Conservation (phyloP, 495 filamentous ascomycete species). For the Penicillium turbatum region DNA sequence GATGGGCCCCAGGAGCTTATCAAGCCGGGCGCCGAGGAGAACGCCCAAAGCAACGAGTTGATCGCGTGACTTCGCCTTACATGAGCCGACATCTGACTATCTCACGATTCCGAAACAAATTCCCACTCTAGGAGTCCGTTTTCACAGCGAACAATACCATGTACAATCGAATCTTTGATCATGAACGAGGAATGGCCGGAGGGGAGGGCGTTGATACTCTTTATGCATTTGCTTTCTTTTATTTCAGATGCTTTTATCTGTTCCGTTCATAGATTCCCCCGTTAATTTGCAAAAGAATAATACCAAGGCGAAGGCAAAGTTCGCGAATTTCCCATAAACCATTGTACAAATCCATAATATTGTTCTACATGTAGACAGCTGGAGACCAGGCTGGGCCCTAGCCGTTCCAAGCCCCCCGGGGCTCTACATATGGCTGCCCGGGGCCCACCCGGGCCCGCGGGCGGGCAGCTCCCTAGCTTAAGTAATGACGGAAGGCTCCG, state of each 20-base stretch:
- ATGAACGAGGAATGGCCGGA: conserved; percentile 27
- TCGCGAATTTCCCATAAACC: not conserved
- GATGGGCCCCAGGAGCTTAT: conserved; percentile 76
- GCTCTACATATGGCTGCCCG: too few relatives aligned
- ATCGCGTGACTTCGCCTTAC: conserved; percentile 33
- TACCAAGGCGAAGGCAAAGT: conserved; percentile 1
- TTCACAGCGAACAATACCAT: conserved; percentile 22
- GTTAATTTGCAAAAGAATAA: conserved; percentile 11
- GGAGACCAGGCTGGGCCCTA: not conserved
- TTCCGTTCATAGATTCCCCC: conserved; percentile 31
- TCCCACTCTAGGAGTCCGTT: not conserved
- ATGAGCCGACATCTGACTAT: conserved; percentile 7
- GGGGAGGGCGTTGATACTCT: conserved; percentile 33
- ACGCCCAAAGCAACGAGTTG: conserved; percentile 34
- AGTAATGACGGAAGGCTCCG: conserved; percentile 11
- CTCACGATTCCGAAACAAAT: not conserved
- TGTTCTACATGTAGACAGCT: not conserved
- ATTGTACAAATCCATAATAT: not conserved
- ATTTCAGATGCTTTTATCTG: conserved; percentile 8
- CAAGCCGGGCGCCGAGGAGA: conserved; percentile 54
- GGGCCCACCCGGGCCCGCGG: not conserved
- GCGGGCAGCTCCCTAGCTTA: conserved; percentile 8
- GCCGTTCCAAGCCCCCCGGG: too few relatives aligned
- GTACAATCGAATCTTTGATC: conserved; percentile 31
- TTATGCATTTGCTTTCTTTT: conserved; percentile 32